Evolutionary conservation across 371 early-diverging fungal genomes (phyloP).

Genomic region (Lichtheimia ramosa): DNA sequence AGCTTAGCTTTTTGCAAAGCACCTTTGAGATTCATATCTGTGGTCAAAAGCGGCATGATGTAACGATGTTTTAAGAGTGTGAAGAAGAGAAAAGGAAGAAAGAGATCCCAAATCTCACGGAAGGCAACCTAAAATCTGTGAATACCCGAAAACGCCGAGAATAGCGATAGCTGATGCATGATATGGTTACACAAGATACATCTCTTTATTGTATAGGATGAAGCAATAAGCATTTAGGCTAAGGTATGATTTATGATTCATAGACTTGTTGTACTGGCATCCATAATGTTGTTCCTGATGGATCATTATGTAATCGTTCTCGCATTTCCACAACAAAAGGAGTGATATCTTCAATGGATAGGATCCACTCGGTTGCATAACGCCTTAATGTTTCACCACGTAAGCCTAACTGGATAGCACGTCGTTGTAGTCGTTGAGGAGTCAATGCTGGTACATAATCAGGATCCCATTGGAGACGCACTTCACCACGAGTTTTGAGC

Average conservation of each 20-base stretch:
- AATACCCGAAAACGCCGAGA: too few relatives aligned
- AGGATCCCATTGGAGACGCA: slow-evolving; percentile 51
- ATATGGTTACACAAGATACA: too few relatives aligned
- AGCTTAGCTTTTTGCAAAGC: slow-evolving; percentile 50
- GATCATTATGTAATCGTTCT: not conserved
- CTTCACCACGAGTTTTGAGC: slow-evolving; percentile 12
- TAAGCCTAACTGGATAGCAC: slow-evolving; percentile 41
- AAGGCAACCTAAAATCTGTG: too few relatives aligned
- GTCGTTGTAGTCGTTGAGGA: slow-evolving; percentile 12
- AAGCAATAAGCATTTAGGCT: too few relatives aligned
- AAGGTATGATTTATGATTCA: not conserved
- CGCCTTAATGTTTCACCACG: slow-evolving; percentile 14
- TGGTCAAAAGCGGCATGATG: slow-evolving; percentile 53
- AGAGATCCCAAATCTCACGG: not conserved
- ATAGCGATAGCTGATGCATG: too few relatives aligned
- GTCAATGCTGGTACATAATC: slow-evolving; percentile 27
- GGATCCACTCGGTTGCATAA: slow-evolving; percentile 29
- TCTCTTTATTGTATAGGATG: too few relatives aligned
- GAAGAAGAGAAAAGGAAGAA: slow-evolving; percentile 7
- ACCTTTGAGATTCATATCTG: slow-evolving; percentile 37
- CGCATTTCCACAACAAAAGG: slow-evolving; percentile 26
- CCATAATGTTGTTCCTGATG: not conserved
- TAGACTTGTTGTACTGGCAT: slow-evolving; percentile 13
- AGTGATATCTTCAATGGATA: slow-evolving; percentile 40
- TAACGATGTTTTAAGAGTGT: not conserved